Base-by-base conservation (phyloP, 352 stramenopile species). In the Phytophthora macrochlamydospora region DNA sequence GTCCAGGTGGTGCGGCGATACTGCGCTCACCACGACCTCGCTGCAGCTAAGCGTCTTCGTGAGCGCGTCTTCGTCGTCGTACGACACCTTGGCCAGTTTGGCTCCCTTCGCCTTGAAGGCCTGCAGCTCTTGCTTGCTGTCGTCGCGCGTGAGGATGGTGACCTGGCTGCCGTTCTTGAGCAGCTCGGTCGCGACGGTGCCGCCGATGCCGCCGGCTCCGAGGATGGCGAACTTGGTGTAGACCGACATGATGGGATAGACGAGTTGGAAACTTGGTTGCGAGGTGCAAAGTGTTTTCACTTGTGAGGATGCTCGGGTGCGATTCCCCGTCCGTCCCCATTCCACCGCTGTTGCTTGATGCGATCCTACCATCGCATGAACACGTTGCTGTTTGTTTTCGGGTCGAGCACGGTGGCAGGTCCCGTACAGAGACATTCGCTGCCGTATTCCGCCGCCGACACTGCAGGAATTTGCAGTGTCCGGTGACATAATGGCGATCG, bases 141-240 rank as follows among this genome's bases (percentile, higher is more conserved):
- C 67, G 54, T 71, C 62, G 4, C 67, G 62, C 2, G 67, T 76
- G 51, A 73, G 69, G 31, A 76, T 64, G 11, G 56, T 58, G 12
- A 76, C 60, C 18, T 24, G 28, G 60, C 59, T 6, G 51, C 52
- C 18, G 56, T 24, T 24, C 18, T 24, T 24, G 18, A 24, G 18
- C 56, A 76, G 46, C 55, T 76, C 63, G 32, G 73, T 64, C 28
- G 40, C 65, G 40, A 70, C 50, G 40, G 46, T 54, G 48, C 42
- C 44, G 30, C 69, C 69, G 56, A 78, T 44, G 59, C 58, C 59
- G 42, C 69, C 70, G 45, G 64, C 70, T 51, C 58, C 70, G 44
- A 74, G 48, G 35, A 78, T 63, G 33, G 70, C 64, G 30, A 67
- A 72, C 43, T 53, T 63, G 46, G 55, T 67, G 56, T 63, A 72